phyloP scores from a whole-genome alignment of 2,329 filamentous ascomycete species.

The Thielaviopsis cerberus region DNA sequence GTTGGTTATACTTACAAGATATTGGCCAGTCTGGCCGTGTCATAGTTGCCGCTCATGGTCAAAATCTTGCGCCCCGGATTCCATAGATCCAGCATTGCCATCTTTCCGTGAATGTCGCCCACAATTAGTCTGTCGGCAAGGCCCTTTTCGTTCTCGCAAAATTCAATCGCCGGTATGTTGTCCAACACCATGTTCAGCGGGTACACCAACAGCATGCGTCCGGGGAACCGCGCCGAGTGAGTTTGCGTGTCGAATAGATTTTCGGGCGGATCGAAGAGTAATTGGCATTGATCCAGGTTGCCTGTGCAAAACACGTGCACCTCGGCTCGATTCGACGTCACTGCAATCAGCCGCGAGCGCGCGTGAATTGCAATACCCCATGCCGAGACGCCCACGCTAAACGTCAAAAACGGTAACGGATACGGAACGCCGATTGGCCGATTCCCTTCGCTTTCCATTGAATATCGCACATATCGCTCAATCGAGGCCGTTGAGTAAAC shows the following conservation, averaged over 20 bases:
- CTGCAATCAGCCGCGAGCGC: constrained; percentile 17
- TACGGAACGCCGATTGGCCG: not conserved
- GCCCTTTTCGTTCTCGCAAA: constrained; percentile 28
- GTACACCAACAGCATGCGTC: not conserved
- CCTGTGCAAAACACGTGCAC: constrained; percentile 33
- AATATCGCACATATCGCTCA: constrained; percentile 22
- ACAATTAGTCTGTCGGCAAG: constrained; percentile 31
- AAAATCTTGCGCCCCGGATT: constrained; percentile 14
- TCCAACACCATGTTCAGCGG: constrained; percentile 15
- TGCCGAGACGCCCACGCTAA: constrained; percentile 1
- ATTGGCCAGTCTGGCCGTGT: no score
- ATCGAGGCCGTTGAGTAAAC: constrained; percentile 47
- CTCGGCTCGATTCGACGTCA: constrained; percentile 54
- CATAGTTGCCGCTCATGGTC: no score
- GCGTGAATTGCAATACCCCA: constrained; percentile 8
- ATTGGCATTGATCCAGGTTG: not conserved
- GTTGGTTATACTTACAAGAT: no score
- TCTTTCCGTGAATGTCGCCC: constrained; percentile 29
- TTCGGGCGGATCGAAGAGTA: not conserved
- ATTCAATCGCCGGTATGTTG: constrained; percentile 37
- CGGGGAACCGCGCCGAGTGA: not conserved
- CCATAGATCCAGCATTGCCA: constrained; percentile 38
- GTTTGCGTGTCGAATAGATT: not conserved
- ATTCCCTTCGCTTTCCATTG: constrained; percentile 13
- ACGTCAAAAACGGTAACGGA: constrained; percentile 44